Evolutionary conservation across 2,329 filamentous ascomycete genomes (phyloP).

Genomic region (Trichoderma atroviride): DNA sequence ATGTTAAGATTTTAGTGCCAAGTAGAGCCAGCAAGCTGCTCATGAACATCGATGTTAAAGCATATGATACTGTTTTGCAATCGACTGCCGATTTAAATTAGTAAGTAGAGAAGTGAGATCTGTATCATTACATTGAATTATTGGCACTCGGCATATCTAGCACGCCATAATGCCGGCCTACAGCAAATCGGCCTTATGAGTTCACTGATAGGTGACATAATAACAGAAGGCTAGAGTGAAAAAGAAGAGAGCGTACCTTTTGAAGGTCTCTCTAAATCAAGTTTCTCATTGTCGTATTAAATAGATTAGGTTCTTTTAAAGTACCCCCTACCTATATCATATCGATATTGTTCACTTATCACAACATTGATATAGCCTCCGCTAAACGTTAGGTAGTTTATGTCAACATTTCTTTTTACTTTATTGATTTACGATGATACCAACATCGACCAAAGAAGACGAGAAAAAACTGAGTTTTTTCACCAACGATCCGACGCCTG

Average conservation of each 20-base stretch:
- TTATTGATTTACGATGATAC: background rate
- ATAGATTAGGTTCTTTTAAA: background rate
- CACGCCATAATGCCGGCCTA: slow-evolving; percentile 4
- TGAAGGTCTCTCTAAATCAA: background rate
- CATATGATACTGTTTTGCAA: background rate
- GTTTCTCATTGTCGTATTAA: background rate
- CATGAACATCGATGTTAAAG: background rate
- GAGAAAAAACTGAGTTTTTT: background rate
- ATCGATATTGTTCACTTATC: background rate
- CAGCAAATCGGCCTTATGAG: background rate
- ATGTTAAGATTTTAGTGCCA: background rate
- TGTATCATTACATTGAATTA: background rate
- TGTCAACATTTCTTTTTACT: background rate
- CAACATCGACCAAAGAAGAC: background rate
- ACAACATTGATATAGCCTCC: background rate
- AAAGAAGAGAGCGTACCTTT: background rate
- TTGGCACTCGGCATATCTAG: background rate
- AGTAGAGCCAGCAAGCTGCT: background rate
- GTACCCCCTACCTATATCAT: background rate
- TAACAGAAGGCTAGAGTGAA: too few relatives aligned
- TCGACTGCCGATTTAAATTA: background rate
- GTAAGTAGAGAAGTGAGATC: background rate
- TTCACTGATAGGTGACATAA: background rate
- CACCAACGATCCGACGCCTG: background rate
- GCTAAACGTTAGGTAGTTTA: background rate